Percentiles rank a stretch among this genome's conserved stretches.
Evolutionary conservation across 148 eudicot species (phyloP).

Genomic region (Pharnaceum exiguum): DNA sequence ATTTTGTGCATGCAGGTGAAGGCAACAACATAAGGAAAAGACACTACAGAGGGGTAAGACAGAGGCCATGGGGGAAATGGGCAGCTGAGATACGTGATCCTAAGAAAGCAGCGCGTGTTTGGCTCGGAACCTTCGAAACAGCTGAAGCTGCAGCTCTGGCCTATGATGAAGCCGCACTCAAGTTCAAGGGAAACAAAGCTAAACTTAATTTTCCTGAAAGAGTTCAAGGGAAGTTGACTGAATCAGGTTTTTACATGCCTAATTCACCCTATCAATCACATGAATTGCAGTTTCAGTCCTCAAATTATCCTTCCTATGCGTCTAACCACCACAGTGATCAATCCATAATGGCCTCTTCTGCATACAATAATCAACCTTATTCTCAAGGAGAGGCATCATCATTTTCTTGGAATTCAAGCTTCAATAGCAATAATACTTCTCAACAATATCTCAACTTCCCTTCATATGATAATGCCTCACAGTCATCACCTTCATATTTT

Average conservation of each 20-base stretch:
- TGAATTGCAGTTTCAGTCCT: not conserved
- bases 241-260: constrained; percentile 11
- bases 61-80: constrained; percentile 67
- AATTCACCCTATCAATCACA: not conserved
- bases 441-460: constrained; percentile 4
- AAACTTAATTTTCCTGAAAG: constrained; percentile 65
- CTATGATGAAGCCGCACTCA: constrained; percentile 63
- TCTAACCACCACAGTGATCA: constrained; percentile 13
- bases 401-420: constrained; percentile 7
- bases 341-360: constrained; percentile 3
- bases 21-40: constrained; percentile 23
- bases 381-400: constrained; percentile 6
- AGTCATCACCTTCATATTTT: constrained; percentile 8
- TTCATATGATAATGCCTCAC: not conserved
- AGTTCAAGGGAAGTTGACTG: constrained; percentile 25
- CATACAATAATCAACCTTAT: not conserved
- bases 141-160: constrained; percentile 63
- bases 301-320: constrained; percentile 1
- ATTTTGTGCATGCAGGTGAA: not conserved
- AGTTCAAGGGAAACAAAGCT: constrained; percentile 57
- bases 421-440: not conserved
- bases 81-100: constrained; percentile 65
- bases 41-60: constrained; percentile 62
- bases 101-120: constrained; percentile 53
- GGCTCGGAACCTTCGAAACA: constrained; percentile 63